Evolutionary conservation across 2,329 filamentous ascomycete genomes (phyloP).

Genomic region (Fusarium sp.): DNA sequence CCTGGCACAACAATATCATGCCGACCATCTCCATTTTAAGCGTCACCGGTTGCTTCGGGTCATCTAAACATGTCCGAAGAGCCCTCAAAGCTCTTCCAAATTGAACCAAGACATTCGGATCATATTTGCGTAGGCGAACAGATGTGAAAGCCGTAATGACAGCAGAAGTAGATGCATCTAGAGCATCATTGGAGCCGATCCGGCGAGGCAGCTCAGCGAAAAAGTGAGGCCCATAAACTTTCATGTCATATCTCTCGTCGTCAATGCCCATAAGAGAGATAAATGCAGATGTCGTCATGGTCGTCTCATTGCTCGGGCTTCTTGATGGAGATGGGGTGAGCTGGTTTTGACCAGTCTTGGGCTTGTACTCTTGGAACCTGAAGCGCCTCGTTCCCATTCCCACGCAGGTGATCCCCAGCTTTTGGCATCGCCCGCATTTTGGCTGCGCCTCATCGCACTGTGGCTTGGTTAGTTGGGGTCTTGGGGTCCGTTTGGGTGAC

Average conservation of each 20-base stretch:
- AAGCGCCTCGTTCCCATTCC: constrained; percentile 18
- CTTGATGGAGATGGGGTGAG: background rate
- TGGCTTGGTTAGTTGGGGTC: background rate
- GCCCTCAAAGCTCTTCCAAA: constrained; percentile 25
- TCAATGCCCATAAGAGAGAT: constrained; percentile 21
- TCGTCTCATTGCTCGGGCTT: constrained; percentile 5
- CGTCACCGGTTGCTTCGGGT: background rate
- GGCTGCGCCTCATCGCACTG: constrained; percentile 31
- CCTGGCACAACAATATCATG: constrained; percentile 33
- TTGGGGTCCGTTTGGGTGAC: too few species aligned
- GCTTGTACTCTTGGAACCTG: constrained; percentile 27
- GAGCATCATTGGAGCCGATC: constrained; percentile 11
- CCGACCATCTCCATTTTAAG: constrained; percentile 25
- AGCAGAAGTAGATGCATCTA: constrained; percentile 17
- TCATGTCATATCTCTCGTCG: constrained; percentile 23
- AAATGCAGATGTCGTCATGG: constrained; percentile 1
- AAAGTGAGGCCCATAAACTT: constrained; percentile 13
- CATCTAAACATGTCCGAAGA: constrained; percentile 11
- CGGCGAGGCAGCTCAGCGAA: constrained; percentile 20
- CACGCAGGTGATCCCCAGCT: background rate
- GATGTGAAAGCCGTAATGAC: constrained; percentile 20
- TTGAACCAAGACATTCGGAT: background rate
- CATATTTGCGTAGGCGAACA: constrained; percentile 7
- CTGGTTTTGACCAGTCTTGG: background rate
- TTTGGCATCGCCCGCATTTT: constrained; percentile 23